Evolutionary conservation across 768 basidiomycete genomes (phyloP).

Genomic region (Lentinula edodes): DNA sequence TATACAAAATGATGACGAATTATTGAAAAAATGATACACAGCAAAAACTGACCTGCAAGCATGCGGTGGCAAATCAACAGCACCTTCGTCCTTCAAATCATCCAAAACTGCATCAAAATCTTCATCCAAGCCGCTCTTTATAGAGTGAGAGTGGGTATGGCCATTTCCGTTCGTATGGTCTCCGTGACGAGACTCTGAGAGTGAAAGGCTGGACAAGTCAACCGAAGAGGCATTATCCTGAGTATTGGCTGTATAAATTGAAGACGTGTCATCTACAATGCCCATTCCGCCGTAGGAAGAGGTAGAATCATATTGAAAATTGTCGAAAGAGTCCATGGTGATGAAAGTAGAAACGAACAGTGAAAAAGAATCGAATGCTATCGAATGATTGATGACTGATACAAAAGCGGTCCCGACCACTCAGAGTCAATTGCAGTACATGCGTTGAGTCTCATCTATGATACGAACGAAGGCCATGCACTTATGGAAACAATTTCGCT

Average conservation of each 20-base stretch:
- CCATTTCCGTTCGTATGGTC: constrained; percentile 35
- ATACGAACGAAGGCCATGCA: too few relatives aligned
- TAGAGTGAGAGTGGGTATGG: constrained; percentile 22
- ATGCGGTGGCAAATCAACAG: constrained; percentile 81
- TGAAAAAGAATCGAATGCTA: neutral
- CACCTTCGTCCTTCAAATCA: constrained; percentile 77
- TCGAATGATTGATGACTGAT: neutral
- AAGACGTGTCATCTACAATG: constrained; percentile 75
- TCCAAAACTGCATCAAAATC: constrained; percentile 90
- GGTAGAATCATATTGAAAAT: constrained; percentile 80
- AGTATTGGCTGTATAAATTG: constrained; percentile 73
- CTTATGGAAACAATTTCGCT: too few relatives aligned
- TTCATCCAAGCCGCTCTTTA: constrained; percentile 51
- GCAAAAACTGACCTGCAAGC: constrained; percentile 78
- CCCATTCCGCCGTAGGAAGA: constrained; percentile 73
- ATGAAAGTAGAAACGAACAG: constrained; percentile 6
- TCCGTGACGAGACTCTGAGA: constrained; percentile 56
- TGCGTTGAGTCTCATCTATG: too few relatives aligned
- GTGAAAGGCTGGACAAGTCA: constrained; percentile 63
- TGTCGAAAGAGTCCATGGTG: constrained; percentile 77
- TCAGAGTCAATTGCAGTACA: too few relatives aligned
- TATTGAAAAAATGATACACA: constrained; percentile 4
- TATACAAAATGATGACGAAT: constrained; percentile 2
- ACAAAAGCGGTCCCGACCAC: neutral
- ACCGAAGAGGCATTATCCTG: constrained; percentile 49